Conservation (phyloP, 495 filamentous ascomycete species). For the Bacidia rubella region DNA sequence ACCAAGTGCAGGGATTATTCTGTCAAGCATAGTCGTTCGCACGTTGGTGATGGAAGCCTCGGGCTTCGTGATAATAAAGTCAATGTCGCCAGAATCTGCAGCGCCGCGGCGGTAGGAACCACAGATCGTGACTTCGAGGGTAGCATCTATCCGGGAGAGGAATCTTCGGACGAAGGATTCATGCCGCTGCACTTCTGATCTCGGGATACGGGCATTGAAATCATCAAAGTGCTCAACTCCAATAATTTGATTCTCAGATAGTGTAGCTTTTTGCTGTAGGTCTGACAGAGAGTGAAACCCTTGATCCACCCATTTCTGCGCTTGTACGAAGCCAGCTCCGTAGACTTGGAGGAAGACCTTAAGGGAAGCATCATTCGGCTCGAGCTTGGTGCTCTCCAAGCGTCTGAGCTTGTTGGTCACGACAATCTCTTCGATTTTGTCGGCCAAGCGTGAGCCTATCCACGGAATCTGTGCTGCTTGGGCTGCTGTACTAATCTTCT, state of each 20-base stretch:
- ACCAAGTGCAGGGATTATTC: conserved; percentile 50
- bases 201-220: conserved; percentile 69
- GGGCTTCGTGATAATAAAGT: conserved; percentile 70
- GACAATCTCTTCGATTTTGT: conserved; percentile 87
- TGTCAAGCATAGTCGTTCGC: conserved; percentile 46
- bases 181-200: conserved; percentile 60
- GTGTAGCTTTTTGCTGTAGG: conserved; percentile 42
- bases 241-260: conserved; percentile 63
- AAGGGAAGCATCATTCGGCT: conserved; percentile 50
- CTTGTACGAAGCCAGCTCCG: conserved; percentile 57
- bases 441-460: conserved; percentile 64
- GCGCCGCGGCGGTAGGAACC: conserved; percentile 83
- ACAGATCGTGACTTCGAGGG: conserved; percentile 55
- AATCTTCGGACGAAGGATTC: conserved; percentile 51
- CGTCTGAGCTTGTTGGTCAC: conserved; percentile 59
- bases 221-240: conserved; percentile 76
- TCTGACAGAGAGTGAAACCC: conserved; percentile 68
- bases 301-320: conserved; percentile 63
- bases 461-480: conserved; percentile 56
- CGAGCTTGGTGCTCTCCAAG: conserved; percentile 52
- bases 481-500: conserved; percentile 50
- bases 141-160: conserved; percentile 46
- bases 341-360: conserved; percentile 66
- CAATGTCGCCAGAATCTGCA: conserved; percentile 63
- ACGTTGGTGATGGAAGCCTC: conserved; percentile 38